A percentile compares a stretch with the other conserved stretches of the same genome.
phyloP scores from a whole-genome alignment of 2,329 filamentous ascomycete species.

The Chaetothyriales sp. region DNA sequence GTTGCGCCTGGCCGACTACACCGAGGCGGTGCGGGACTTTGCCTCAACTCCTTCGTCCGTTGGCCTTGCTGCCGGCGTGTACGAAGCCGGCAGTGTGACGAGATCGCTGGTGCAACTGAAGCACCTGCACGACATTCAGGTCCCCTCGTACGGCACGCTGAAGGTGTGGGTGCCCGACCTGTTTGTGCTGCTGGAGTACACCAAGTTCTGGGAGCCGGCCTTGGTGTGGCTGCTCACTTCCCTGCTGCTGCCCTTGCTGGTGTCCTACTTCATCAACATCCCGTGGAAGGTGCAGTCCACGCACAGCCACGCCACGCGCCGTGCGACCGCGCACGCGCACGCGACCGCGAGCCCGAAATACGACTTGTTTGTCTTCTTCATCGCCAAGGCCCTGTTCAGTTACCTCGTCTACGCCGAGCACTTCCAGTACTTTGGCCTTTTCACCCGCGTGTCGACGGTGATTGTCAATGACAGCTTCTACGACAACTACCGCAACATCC shows the following conservation, averaged over 20 bases:
- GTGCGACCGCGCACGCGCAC: conserved; percentile 20
- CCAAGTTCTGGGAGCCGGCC: conserved; percentile 71
- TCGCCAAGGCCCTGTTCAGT: conserved; percentile 68
- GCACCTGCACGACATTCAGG: conserved; percentile 44
- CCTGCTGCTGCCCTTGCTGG: conserved; percentile 52
- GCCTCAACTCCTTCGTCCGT: conserved; percentile 62
- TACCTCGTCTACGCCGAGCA: conserved; percentile 58
- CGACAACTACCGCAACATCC: conserved; percentile 26
- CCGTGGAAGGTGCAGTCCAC: conserved; percentile 37
- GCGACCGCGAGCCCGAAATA: conserved; percentile 29
- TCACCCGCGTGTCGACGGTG: conserved; percentile 24
- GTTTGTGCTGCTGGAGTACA: conserved; percentile 56
- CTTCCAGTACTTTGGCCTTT: conserved; percentile 29
- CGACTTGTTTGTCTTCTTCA: conserved; percentile 82
- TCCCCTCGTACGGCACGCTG: conserved; percentile 44
- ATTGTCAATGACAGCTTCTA: conserved; percentile 27
- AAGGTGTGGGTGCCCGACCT: conserved; percentile 64
- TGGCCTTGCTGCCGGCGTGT: conserved; percentile 50
- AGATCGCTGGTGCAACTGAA: conserved; percentile 19
- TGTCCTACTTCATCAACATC: conserved; percentile 86
- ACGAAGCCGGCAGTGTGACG: conserved; percentile 65
- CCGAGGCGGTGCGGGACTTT: conserved; percentile 52
- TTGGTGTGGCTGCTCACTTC: conserved; percentile 64
- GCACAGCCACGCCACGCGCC: conserved; percentile 26
- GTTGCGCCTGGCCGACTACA: conserved; percentile 52